phyloP scores from a whole-genome alignment of 768 basidiomycete genomes.

The Scleroderma bovista region DNA sequence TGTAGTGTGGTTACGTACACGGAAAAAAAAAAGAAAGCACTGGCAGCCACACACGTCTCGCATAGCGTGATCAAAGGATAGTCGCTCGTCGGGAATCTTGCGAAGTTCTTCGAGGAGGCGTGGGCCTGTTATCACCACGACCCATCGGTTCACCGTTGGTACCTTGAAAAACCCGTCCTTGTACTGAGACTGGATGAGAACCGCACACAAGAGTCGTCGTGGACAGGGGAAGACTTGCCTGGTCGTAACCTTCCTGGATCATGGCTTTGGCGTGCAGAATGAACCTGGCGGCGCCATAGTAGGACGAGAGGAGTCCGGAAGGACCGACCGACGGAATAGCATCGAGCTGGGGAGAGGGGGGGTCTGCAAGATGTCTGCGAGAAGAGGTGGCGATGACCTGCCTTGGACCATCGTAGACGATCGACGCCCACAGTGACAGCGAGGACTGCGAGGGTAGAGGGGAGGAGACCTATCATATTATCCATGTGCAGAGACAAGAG shows the following conservation, averaged over 20 bases:
- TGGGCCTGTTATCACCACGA: slow-evolving; percentile 37
- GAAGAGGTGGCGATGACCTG: slow-evolving; percentile 5
- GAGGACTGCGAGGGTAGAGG: slow-evolving; percentile 17
- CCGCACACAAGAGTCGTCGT: neutral
- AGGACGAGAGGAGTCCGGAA: slow-evolving; percentile 30
- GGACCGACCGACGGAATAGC: slow-evolving; percentile 33
- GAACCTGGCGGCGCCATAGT: slow-evolving; percentile 26
- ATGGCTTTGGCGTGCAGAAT: slow-evolving; percentile 27
- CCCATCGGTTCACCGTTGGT: slow-evolving; percentile 39
- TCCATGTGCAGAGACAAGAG: slow-evolving; percentile 23
- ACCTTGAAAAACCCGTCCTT: slow-evolving; percentile 39
- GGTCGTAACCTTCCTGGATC: slow-evolving; percentile 33
- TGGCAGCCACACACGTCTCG: slow-evolving; percentile 31
- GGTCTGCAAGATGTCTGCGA: slow-evolving; percentile 1
- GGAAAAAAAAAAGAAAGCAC: slow-evolving; percentile 5
- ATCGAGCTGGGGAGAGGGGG: slow-evolving; percentile 18
- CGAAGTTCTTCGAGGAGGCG: slow-evolving; percentile 47
- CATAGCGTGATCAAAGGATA: slow-evolving; percentile 38
- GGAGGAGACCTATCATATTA: slow-evolving; percentile 12
- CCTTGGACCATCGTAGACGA: slow-evolving; percentile 22
- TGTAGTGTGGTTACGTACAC: slow-evolving; percentile 16
- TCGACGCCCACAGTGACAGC: slow-evolving; percentile 10
- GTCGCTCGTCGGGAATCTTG: slow-evolving; percentile 40
- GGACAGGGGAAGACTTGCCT: slow-evolving; percentile 16
- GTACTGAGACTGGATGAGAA: slow-evolving; percentile 20